These are phyloP conservation scores for Pythium monospermum DNA, from an alignment of 352 stramenopile genomes.

Conservation along the genomic window DNA sequence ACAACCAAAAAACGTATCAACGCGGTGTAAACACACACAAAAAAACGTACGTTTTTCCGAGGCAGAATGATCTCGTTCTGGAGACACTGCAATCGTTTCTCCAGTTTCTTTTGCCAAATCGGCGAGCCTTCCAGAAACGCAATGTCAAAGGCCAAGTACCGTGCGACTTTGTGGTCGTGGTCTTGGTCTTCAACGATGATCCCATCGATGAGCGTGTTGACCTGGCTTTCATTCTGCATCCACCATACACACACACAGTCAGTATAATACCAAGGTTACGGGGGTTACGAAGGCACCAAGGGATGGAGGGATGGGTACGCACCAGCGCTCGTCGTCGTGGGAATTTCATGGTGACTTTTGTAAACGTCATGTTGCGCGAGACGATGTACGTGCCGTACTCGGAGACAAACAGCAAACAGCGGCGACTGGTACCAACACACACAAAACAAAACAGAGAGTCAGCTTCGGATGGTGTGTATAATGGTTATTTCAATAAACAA, in stretches of 20 bases:
- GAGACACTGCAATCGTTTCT: slow-evolving; percentile 83
- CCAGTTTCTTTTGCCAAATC: slow-evolving; percentile 85
- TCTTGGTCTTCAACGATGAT: slow-evolving; percentile 86
- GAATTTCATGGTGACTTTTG: slow-evolving; percentile 87
- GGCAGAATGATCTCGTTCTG: slow-evolving; percentile 88
- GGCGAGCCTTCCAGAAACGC: slow-evolving; percentile 71
- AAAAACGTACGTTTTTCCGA: slow-evolving; percentile 64
- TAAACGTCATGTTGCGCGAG: slow-evolving; percentile 78
- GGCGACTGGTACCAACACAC: slow-evolving; percentile 35
- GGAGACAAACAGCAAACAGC: slow-evolving; percentile 72
- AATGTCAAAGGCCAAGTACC: slow-evolving; percentile 82
- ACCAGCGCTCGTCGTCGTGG: slow-evolving; percentile 68
- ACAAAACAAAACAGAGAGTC: slow-evolving; percentile 1
- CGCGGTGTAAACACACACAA: too few species aligned
- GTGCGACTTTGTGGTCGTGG: slow-evolving; percentile 61
- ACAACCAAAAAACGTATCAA: too few species aligned
- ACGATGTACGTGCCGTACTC: slow-evolving; percentile 72
- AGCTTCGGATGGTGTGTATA: too few species aligned
- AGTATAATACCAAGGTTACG: background rate
- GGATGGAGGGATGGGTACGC: slow-evolving; percentile 10
- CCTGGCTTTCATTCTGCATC: slow-evolving; percentile 54
- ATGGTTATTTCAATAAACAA: background rate
- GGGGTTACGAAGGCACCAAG: too few species aligned
- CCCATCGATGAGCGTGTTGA: slow-evolving; percentile 81
- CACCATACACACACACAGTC: slow-evolving; percentile 24